These are phyloP conservation scores for Ascochyta koolunga DNA, from an alignment of 2,329 filamentous ascomycete genomes.

Conservation along the genomic window DNA sequence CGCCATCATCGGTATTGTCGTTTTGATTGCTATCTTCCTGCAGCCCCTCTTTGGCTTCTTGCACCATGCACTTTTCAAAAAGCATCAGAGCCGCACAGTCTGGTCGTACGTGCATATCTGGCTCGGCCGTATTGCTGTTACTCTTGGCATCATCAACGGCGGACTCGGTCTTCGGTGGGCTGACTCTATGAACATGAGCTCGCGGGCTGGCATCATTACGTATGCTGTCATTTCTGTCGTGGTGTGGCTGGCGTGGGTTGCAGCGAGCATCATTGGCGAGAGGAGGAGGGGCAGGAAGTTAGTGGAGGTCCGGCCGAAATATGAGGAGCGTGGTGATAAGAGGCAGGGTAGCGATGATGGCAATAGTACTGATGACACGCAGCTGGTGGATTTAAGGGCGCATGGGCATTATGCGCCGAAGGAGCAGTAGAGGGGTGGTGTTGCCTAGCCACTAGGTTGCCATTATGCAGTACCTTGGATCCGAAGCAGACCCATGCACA, in stretches of 20 bases:
- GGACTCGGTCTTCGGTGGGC: slow-evolving; percentile 60
- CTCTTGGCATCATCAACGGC: slow-evolving; percentile 63
- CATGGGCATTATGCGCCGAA: slow-evolving; percentile 31
- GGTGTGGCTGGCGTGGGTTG: slow-evolving; percentile 49
- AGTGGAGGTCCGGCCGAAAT: slow-evolving; percentile 22
- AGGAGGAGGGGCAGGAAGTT: slow-evolving; percentile 21
- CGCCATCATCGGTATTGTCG: slow-evolving; percentile 60
- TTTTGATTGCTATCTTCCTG: slow-evolving; percentile 59
- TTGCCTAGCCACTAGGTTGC: too few relatives aligned
- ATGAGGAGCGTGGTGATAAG: slow-evolving; percentile 5
- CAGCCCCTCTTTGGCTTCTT: slow-evolving; percentile 59
- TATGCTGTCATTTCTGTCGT: slow-evolving; percentile 59
- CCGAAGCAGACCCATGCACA: too few relatives aligned
- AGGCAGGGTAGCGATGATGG: not conserved
- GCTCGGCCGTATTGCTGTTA: slow-evolving; percentile 59
- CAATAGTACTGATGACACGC: slow-evolving; percentile 3
- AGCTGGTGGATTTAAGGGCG: slow-evolving; percentile 1
- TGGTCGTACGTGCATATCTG: slow-evolving; percentile 61
- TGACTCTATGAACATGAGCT: slow-evolving; percentile 46
- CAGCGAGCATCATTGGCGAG: slow-evolving; percentile 38
- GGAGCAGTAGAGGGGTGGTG: slow-evolving; percentile 3
- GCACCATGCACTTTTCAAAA: slow-evolving; percentile 60
- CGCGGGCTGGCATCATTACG: slow-evolving; percentile 48
- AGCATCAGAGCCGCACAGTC: slow-evolving; percentile 51
- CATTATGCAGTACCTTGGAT: too few relatives aligned